Percentiles rank a stretch among this genome's conserved stretches.
Evolutionary conservation across 805 yeast genomes (phyloP).

Genomic region (Barnettozyma californica): DNA sequence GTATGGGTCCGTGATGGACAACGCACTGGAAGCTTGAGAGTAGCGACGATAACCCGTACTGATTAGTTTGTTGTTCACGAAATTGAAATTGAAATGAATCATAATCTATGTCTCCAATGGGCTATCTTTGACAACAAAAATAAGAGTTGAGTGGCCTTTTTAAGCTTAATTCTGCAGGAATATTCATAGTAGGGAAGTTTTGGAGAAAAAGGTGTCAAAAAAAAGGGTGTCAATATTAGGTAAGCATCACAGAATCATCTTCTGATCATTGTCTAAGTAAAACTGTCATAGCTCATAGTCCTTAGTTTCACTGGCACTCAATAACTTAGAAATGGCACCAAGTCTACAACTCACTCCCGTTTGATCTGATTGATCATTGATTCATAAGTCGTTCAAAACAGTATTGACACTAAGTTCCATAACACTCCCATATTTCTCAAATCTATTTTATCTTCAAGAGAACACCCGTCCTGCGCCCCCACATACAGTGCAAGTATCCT

Average conservation of each 20-base stretch:
- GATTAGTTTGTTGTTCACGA: neutral
- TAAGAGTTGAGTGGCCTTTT: neutral
- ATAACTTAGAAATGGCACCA: no score
- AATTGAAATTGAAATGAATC: neutral
- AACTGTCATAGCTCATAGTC: no score
- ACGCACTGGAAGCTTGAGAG: slow-evolving; percentile 5
- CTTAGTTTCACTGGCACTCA: no score
- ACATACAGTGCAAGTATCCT: slow-evolving; percentile 7
- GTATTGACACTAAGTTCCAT: no score
- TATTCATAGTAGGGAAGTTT: no score
- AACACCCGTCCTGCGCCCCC: slow-evolving; percentile 10
- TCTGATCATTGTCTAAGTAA: no score
- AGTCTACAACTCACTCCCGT: no score
- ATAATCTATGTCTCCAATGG: neutral
- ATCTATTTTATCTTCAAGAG: neutral
- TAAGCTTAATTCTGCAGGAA: neutral
- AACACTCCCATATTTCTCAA: neutral
- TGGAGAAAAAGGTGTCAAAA: no score
- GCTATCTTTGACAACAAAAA: neutral
- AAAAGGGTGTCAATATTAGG: neutral
- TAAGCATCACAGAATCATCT: no score
- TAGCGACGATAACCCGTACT: neutral
- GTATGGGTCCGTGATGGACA: slow-evolving; percentile 60
- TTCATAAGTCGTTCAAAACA: no score
- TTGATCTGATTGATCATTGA: no score